These are phyloP conservation scores for Penicillium sumatraense DNA, from an alignment of 2,329 filamentous ascomycete species.

Conservation along the genomic window DNA sequence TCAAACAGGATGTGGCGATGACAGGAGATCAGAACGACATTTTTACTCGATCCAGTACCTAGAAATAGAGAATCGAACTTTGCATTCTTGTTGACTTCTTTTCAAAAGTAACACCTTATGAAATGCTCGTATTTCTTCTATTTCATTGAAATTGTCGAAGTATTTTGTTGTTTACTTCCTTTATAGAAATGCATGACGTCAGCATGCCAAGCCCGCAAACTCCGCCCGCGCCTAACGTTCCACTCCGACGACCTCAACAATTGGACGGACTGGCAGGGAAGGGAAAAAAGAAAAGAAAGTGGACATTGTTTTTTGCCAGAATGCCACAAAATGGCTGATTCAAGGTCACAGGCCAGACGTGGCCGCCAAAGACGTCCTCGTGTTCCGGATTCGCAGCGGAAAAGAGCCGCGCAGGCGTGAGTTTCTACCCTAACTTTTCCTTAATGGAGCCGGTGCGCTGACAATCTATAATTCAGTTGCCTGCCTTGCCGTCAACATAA, in stretches of 20 bases:
- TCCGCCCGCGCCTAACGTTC: background rate
- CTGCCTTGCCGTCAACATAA: conserved; percentile 55
- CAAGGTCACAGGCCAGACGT: background rate
- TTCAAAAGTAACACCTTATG: too few relatives aligned
- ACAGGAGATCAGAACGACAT: background rate
- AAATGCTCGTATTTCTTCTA: too few relatives aligned
- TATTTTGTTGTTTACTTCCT: background rate
- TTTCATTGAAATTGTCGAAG: too few relatives aligned
- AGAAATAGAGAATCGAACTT: too few relatives aligned
- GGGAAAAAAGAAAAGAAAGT: too few relatives aligned
- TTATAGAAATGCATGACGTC: background rate
- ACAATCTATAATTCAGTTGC: conserved; percentile 42
- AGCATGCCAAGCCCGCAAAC: background rate
- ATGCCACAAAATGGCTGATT: background rate
- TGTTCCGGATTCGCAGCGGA: conserved; percentile 29
- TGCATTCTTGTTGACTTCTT: too few relatives aligned
- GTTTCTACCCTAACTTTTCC: background rate
- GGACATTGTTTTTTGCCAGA: background rate
- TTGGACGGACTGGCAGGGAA: background rate
- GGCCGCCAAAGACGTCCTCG: conserved; percentile 13
- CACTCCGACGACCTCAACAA: background rate
- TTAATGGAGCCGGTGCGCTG: background rate
- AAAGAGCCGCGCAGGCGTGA: conserved; percentile 32
- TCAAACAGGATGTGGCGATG: background rate
- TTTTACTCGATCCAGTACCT: background rate